Percentiles rank a stretch among this genome's conserved stretches.
phyloP scores from a whole-genome alignment of 805 yeast species.

The Candida peoriensis region DNA sequence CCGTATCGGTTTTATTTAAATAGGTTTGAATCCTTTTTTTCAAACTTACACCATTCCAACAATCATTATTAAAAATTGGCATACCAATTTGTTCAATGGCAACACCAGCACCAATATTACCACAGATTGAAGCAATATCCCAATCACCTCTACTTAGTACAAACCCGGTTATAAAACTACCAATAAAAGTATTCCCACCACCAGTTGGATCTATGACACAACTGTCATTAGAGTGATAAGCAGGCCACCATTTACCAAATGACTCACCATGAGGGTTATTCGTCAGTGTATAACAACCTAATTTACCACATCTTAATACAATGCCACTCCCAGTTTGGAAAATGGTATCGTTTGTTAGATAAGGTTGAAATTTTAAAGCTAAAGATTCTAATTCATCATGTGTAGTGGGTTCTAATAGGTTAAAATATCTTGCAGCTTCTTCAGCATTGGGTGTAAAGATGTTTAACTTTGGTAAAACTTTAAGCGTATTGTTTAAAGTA shows the following conservation, averaged over 20 bases:
- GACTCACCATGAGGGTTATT: conserved; percentile 12
- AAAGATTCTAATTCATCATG: conserved; percentile 36
- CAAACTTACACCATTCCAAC: conserved; percentile 59
- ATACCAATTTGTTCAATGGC: conserved; percentile 80
- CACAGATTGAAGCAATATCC: conserved; percentile 55
- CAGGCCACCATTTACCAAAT: conserved; percentile 49
- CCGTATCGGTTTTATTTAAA: conserved; percentile 18
- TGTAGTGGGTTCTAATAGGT: conserved; percentile 36
- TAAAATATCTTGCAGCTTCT: conserved; percentile 69
- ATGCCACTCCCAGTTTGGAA: conserved; percentile 37
- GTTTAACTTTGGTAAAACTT: conserved; percentile 41
- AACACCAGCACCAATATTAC: conserved; percentile 73
- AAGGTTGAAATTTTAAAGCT: conserved; percentile 35
- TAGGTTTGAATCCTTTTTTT: conserved; percentile 41
- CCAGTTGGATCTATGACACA: conserved; percentile 87
- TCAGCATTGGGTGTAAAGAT: conserved; percentile 80
- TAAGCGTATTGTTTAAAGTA: conserved; percentile 33
- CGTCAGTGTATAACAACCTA: conserved; percentile 56
- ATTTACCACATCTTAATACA: conserved; percentile 70
- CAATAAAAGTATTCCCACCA: conserved; percentile 88
- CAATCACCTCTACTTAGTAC: conserved; percentile 42
- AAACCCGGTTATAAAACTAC: conserved; percentile 67
- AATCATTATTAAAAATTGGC: conserved; percentile 40
- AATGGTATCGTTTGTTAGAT: conserved; percentile 31
- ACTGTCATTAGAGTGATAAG: conserved; percentile 54